Evolutionary conservation across 768 basidiomycete species (phyloP), one percentile per base, ranked within the genome.

Genomic region (Lactifluus hygrophoroides): DNA sequence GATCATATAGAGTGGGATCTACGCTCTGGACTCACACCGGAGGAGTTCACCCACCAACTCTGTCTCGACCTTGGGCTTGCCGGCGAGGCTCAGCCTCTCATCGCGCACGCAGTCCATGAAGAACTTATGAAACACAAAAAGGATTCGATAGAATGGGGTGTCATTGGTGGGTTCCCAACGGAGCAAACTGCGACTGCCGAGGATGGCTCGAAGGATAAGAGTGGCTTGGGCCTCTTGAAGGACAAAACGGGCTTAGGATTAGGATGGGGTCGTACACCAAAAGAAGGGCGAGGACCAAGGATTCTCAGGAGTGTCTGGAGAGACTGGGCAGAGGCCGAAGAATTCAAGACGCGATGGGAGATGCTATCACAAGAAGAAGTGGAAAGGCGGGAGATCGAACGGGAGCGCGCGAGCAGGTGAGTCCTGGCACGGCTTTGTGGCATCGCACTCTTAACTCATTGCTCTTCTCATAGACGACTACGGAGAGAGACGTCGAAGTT

Each of bases 1-100:
- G 96, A 99, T 73, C 90, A 94, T 68, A 93, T 99, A 64, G 96
- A 99, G 72, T 99, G 95, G 95, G 95, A 99, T 71, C 80, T 98
- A n/a, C 81, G 90, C 46, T 95, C 94, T 3, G 81, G 88, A 3
- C 78, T 97, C 37, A 94, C 92, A 0, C 95, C 95, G 1, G 88
- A 95, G 69, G 77, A 74, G 1, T 98, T 98, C 66, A 81, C 95
- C 0, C 72, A 74, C 38, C 83, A 80, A 50, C 85, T 97, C 34
- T 92, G 90, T 66, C 70, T 77, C 23, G 96, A 98, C 62, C 81
- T 98, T 16, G 94, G 93, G 7, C 78, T 99, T 2, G 77, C 86
- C 0, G 90, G 93, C 38, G 93, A 94, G 69, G 90, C 94, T 0
- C 69, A 85, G 6, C 92, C 95, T 5, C 80, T 98, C 53, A 81